Evolutionary conservation across 2,329 filamentous ascomycete genomes (phyloP).

Genomic region (Penicillium hordei): DNA sequence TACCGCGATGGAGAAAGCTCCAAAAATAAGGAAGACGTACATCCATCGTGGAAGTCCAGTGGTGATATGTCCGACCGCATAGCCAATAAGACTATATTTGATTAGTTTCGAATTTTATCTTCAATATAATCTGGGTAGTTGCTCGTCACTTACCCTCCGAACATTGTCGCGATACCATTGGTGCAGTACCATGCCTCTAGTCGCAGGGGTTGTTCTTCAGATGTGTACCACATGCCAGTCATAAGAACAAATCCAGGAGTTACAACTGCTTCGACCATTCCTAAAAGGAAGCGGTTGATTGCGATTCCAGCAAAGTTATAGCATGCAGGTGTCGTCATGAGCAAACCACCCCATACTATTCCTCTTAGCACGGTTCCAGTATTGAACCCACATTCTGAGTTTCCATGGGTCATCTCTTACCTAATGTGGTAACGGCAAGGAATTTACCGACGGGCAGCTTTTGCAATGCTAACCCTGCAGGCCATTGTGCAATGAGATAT

Average conservation of each 20-base stretch:
- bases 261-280: conserved; percentile 50
- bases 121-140: not conserved
- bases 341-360: conserved; percentile 44
- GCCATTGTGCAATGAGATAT: conserved; percentile 49
- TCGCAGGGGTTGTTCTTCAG: conserved; percentile 52
- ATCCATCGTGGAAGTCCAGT: conserved; percentile 54
- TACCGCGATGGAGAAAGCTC: conserved; percentile 38
- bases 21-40: conserved; percentile 60
- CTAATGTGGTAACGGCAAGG: conserved; percentile 42
- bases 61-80: conserved; percentile 60
- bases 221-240: conserved; percentile 53
- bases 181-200: conserved; percentile 58
- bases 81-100: conserved; percentile 49
- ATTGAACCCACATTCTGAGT: not conserved
- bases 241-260: conserved; percentile 54
- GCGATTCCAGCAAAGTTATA: conserved; percentile 48
- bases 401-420: conserved; percentile 4
- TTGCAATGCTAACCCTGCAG: conserved; percentile 47
- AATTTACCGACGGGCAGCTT: conserved; percentile 50
- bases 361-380: not conserved
- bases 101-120: not conserved
- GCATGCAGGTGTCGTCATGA: conserved; percentile 48
- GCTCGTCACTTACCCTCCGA: conserved; percentile 48
- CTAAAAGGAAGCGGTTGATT: conserved; percentile 48
- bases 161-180: conserved; percentile 62